Conservation (phyloP, 768 basidiomycete species). For the Porpolomopsis calyptriformis region DNA sequence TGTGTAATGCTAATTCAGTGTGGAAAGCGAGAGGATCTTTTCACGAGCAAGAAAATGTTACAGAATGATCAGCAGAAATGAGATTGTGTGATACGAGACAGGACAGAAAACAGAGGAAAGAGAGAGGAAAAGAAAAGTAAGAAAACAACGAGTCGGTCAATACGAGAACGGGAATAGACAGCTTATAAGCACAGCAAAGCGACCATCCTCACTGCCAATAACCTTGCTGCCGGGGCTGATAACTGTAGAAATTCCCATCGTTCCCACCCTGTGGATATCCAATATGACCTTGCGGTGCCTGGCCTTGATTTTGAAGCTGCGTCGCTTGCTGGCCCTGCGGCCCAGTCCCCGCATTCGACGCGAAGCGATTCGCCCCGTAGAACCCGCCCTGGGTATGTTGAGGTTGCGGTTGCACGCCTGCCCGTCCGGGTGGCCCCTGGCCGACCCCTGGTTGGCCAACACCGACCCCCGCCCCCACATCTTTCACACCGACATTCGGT, state of each 20-base stretch:
- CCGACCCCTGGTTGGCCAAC: constrained; percentile 17
- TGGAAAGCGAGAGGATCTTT: no score
- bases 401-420: constrained; percentile 20
- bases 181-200: constrained; percentile 4
- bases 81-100: constrained; percentile 3
- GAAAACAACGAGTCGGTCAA: neutral
- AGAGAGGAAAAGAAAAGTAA: constrained; percentile 5
- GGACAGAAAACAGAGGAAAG: constrained; percentile 2
- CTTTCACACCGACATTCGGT: constrained; percentile 37
- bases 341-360: constrained; percentile 21
- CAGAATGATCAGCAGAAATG: constrained; percentile 1
- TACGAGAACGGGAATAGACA: neutral
- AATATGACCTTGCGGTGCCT: constrained; percentile 45
- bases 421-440: constrained; percentile 16
- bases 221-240: constrained; percentile 53
- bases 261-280: constrained; percentile 56
- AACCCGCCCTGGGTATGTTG: constrained; percentile 39
- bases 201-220: constrained; percentile 57
- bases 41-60: no score
- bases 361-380: constrained; percentile 35
- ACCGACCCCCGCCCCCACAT: constrained; percentile 40
- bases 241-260: constrained; percentile 62
- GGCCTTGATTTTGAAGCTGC: constrained; percentile 44
- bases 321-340: constrained; percentile 32
- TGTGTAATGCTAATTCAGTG: no score